phyloP scores from a whole-genome alignment of 805 yeast genomes.

The Lipomyces kockii region DNA sequence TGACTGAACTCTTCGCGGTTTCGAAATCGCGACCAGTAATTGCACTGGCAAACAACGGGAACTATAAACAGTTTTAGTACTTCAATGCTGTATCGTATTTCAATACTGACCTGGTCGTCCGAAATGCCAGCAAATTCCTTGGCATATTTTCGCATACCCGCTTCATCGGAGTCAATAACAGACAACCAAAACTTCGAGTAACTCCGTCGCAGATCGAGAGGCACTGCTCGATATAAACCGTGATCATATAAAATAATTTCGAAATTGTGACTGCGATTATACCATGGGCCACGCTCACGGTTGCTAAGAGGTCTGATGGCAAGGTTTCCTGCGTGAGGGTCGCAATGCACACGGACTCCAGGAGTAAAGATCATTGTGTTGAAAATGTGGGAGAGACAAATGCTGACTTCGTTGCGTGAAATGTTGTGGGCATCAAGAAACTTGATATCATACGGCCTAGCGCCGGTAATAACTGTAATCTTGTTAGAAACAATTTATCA shows the following conservation, averaged over 20 bases:
- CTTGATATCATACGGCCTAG: conserved; percentile 75
- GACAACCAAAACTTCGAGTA: conserved; percentile 95
- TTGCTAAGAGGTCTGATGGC: conserved; percentile 64
- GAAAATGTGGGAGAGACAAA: conserved; percentile 87
- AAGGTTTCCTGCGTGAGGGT: conserved; percentile 96
- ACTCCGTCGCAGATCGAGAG: conserved; percentile 72
- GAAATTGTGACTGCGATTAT: conserved; percentile 65
- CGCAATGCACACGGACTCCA: conserved; percentile 90
- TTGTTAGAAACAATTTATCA: not conserved
- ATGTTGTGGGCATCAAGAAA: conserved; percentile 68
- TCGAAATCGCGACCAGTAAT: conserved; percentile 91
- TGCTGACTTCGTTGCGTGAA: conserved; percentile 75
- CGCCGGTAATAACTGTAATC: conserved; percentile 73
- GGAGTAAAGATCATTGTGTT: conserved; percentile 96
- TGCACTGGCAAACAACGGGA: conserved; percentile 87
- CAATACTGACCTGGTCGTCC: conserved; percentile 51
- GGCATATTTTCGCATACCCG: conserved; percentile 73
- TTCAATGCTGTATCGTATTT: not conserved
- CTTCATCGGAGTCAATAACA: conserved; percentile 69
- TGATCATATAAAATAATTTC: conserved; percentile 94
- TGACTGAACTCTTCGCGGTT: conserved; percentile 64
- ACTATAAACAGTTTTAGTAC: conserved; percentile 39
- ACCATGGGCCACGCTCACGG: conserved; percentile 38
- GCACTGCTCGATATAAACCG: conserved; percentile 87
- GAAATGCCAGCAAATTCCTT: conserved; percentile 80